Conservation (phyloP, 2,329 filamentous ascomycete species). For the Phyllosticta citrichinensis region DNA sequence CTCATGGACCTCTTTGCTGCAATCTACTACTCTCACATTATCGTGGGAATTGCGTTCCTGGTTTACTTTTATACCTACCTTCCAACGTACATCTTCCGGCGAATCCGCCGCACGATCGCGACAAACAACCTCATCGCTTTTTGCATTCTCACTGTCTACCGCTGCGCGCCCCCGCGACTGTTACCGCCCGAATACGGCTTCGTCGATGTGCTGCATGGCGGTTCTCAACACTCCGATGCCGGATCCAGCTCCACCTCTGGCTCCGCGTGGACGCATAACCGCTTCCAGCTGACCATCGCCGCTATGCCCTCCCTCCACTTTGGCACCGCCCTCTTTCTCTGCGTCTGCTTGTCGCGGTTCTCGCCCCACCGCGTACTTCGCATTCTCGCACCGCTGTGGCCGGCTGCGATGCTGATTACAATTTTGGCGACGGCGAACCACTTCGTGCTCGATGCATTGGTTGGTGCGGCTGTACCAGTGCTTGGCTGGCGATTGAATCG, state of each 20-base stretch:
- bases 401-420: constrained; percentile 32
- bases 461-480: constrained; percentile 26
- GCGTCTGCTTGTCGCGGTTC: constrained; percentile 27
- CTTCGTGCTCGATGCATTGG: constrained; percentile 28
- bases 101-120: constrained; percentile 39
- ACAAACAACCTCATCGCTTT: constrained; percentile 41
- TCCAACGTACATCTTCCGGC: constrained; percentile 29
- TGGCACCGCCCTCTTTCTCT: constrained; percentile 31
- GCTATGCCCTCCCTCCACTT: constrained; percentile 43
- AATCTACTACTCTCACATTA: constrained; percentile 40
- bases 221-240: constrained; percentile 6
- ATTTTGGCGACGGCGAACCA: constrained; percentile 35
- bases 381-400: constrained; percentile 34
- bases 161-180: constrained; percentile 41
- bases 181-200: constrained; percentile 38
- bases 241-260: constrained; percentile 10
- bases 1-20: constrained; percentile 32
- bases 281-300: constrained; percentile 38
- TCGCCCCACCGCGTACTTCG: constrained; percentile 32
- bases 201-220: constrained; percentile 34
- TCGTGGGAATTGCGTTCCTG: constrained; percentile 37
- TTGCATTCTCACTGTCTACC: constrained; percentile 37
- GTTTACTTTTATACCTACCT: constrained; percentile 36
- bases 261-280: constrained; percentile 34
- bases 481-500: constrained; percentile 25